Evolutionary conservation across 2,329 filamentous ascomycete genomes (phyloP), one percentile per base, ranked within the genome.

Genomic region (Exophiala spinifera): DNA sequence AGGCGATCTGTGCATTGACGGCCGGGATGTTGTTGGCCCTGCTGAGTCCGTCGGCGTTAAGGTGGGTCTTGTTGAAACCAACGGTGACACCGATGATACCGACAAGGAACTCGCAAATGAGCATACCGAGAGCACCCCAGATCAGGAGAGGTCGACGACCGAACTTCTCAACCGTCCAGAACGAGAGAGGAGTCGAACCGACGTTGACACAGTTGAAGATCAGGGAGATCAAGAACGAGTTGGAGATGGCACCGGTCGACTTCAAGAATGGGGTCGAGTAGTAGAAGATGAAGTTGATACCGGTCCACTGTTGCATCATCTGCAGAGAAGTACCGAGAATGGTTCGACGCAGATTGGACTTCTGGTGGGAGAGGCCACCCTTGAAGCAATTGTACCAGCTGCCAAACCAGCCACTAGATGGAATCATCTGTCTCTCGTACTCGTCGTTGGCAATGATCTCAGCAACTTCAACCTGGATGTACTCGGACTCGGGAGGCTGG

Each of bases 281-380:
- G 77, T 89, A 89, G 79, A 91, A 94, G 79, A 94, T 89, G 76
- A 92, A 95, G 81, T 95, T 95, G 75, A 95, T 87, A 78, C 90
- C 89, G 21, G 88, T 91, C 83, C 81, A 64, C 74, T 89, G 86
- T 73, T 89, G 86, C 85, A 89, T 88, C 86, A 89, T 89, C 77
- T 89, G 86, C 31, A 89, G 77, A 21, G 84, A 85, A 42, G 83
- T 87, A 65, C 86, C 86, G 42, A 89, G 78, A 55, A 89, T 82
- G 23, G 85, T 86, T 62, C 84, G 82, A 66, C 86, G 85, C 53
- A 88, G 46, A 61, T 76, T 76, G 65, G 77, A 79, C 68, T 76
- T 78, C 19, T 79, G 74, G 55, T 76, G 70, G 67, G 72, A 78
- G 57, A 81, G 67, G 46, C 74, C 77, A 47, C 82, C 82, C 37